Evolutionary conservation across 1,284 basidiomycete species (phyloP), one percentile per base, ranked within the genome.

Genomic region (Ustilago nuda): DNA sequence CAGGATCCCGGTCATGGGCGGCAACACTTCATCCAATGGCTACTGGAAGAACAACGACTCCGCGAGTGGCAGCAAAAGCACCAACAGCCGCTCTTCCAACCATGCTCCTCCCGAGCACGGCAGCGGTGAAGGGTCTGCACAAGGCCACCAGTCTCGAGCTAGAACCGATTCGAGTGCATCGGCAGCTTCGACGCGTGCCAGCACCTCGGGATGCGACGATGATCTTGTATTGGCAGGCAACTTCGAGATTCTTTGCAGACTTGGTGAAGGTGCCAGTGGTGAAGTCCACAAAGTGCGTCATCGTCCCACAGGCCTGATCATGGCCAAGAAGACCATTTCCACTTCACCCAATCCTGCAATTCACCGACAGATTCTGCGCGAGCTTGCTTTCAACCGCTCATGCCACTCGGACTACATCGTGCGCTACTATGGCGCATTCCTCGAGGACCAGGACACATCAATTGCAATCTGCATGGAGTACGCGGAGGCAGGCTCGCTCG

Each of bases 401-500:
- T 94, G 93, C 66, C 89, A 91, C 54, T 94, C 97, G 79, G 88
- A 91, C 74, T 95, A 94, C 86, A 97, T 99, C 86, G 92, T 96
- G 61, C 89, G 91, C 63, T 98, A 96, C 88, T 93, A 94, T 83
- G 97, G 96, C 55, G 95, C 95, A 17, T 99, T 96, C 87, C 92
- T 98, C 86, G 92, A 94, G 37, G 93, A 94, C 36, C 93, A 92
- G 48, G 92, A 93, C 56, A 93, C 92, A 75, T 93, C 95, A 86
- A 92, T 99, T 83, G 95, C 94, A 82, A 94, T 99, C 76, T 89
- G 97, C 78, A 97, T 98, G 94, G 97, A 99, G 86, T 92, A 89
- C 80, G 89, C 94, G 87, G 95, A 98, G 84, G 97, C 94, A 4
- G 89, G 89, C 0, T 88, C 87, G 84, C 88, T 99, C 78, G 97